A percentile compares a stretch with the other conserved stretches of the same genome.
Evolutionary conservation across 495 filamentous ascomycete genomes (phyloP).

Genomic region (Haplographium delicatum): DNA sequence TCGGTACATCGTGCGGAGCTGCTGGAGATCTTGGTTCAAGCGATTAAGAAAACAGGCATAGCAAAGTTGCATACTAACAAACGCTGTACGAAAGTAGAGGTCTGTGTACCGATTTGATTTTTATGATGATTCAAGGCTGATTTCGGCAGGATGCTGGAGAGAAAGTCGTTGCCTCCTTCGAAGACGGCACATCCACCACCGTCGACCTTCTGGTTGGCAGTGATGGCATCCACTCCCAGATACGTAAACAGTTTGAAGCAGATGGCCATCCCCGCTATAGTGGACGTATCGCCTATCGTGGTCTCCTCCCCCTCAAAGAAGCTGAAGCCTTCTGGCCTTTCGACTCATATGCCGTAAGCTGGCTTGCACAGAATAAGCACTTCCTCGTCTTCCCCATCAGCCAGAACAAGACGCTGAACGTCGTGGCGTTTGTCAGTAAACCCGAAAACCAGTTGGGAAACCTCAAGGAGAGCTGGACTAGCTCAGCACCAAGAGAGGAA

Average conservation of each 20-base stretch:
- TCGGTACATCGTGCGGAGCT: not conserved
- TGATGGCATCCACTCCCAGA: slow-evolving; percentile 14
- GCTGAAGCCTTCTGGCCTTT: not conserved
- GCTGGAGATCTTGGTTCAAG: not conserved
- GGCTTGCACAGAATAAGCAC: not conserved
- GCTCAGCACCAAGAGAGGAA: not conserved
- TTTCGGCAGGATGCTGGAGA: too few relatives aligned
- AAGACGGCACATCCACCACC: slow-evolving; percentile 23
- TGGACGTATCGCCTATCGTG: slow-evolving; percentile 24
- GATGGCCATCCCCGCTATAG: not conserved
- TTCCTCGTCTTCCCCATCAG: not conserved
- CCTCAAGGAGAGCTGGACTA: not conserved
- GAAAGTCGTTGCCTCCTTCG: slow-evolving; percentile 18
- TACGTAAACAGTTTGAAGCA: slow-evolving; percentile 16
- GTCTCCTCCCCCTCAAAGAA: not conserved
- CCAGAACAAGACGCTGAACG: not conserved
- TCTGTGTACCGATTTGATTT: not conserved
- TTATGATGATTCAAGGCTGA: too few relatives aligned
- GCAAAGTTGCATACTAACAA: not conserved
- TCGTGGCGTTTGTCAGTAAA: not conserved
- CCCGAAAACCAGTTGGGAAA: not conserved
- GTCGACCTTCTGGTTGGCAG: slow-evolving; percentile 25
- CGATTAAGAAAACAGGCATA: not conserved
- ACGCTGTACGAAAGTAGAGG: not conserved
- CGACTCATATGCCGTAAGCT: not conserved